phyloP scores from a whole-genome alignment of 164 flowering plant genomes.

The Stephania japonica region DNA sequence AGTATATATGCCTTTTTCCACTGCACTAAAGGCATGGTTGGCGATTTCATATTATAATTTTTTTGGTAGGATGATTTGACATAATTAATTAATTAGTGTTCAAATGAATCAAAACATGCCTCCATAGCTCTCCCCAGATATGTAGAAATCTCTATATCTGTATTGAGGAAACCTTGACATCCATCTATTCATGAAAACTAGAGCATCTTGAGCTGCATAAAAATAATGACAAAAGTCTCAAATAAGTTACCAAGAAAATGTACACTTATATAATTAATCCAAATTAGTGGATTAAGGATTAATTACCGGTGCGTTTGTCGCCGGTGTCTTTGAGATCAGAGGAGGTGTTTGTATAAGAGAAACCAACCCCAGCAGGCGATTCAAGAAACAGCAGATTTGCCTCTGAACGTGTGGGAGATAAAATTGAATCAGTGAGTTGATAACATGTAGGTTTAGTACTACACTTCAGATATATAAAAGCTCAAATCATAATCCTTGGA shows the following conservation, averaged over 20 bases:
- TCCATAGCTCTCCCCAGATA: constrained; percentile 92
- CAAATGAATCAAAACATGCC: constrained; percentile 32
- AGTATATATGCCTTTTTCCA: no score
- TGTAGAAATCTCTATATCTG: constrained; percentile 69
- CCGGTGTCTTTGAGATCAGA: constrained; percentile 61
- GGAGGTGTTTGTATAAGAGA: constrained; percentile 75
- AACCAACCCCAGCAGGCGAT: constrained; percentile 94
- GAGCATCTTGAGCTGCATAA: constrained; percentile 65
- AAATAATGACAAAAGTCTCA: not conserved
- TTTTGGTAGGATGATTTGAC: no score
- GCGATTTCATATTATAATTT: no score
- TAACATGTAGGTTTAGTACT: no score
- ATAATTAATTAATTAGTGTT: not conserved
- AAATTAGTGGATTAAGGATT: not conserved
- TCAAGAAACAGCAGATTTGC: constrained; percentile 88
- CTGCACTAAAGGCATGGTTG: no score
- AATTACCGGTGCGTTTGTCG: constrained; percentile 66
- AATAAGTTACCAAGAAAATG: not conserved
- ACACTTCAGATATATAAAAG: not conserved
- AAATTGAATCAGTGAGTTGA: no score
- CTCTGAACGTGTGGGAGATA: constrained; percentile 25
- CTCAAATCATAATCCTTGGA: not conserved
- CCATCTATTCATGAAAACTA: constrained; percentile 64
- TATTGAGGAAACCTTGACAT: constrained; percentile 73
- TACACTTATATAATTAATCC: not conserved